Evolutionary conservation across 2,329 filamentous ascomycete species (phyloP).

Genomic region (Lachnellula subtilissima): DNA sequence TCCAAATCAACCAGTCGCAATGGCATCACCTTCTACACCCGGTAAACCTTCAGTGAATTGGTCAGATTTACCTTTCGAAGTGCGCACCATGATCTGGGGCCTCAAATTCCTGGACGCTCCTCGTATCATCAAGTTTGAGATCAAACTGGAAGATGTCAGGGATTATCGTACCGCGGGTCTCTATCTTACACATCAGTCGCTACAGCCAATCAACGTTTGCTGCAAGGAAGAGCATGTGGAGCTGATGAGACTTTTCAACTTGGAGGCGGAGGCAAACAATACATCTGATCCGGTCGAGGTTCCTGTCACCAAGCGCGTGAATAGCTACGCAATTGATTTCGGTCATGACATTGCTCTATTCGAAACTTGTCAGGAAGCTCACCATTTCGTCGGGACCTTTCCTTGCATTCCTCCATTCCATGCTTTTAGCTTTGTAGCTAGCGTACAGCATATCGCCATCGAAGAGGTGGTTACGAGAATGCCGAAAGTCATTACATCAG

Average conservation of each 20-base stretch:
- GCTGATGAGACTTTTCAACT: not conserved
- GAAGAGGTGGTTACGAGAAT: not conserved
- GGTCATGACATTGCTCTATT: not conserved
- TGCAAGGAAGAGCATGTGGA: not conserved
- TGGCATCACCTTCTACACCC: too few species aligned
- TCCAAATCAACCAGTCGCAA: too few species aligned
- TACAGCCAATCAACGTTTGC: not conserved
- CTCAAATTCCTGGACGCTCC: not conserved
- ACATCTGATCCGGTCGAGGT: not conserved
- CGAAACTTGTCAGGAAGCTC: not conserved
- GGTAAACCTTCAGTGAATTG: too few species aligned
- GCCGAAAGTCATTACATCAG: not conserved
- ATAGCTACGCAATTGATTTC: not conserved
- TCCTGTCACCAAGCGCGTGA: not conserved
- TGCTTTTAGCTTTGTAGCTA: too few species aligned
- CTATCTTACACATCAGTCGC: not conserved
- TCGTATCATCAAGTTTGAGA: not conserved
- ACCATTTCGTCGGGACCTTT: too few species aligned
- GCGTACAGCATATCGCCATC: not conserved
- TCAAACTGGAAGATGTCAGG: not conserved
- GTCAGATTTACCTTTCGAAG: too few species aligned
- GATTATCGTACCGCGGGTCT: not conserved
- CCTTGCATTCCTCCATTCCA: too few species aligned
- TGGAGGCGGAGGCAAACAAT: not conserved
- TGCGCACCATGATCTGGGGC: not conserved